phyloP scores from a whole-genome alignment of 176 grass and related monocot genomes.

The Cenchrus purpureus region DNA sequence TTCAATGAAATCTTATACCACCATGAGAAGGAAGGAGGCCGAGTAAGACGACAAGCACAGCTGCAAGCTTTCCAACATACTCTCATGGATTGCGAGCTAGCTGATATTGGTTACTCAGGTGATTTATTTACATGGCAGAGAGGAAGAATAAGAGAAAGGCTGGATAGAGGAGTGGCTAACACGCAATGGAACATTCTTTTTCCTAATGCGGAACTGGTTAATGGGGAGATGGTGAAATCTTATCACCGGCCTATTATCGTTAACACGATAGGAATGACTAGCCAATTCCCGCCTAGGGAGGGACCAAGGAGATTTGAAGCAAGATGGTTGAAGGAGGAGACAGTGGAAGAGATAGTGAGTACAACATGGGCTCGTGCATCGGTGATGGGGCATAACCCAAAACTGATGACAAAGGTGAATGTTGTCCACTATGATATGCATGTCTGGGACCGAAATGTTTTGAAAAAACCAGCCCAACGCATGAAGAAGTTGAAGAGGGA shows the following conservation, averaged over 20 bases:
- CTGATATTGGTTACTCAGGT: background rate
- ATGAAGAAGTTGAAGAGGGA: background rate
- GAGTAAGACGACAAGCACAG: no score
- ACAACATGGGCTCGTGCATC: no score
- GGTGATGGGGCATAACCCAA: no score
- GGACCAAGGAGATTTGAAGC: background rate
- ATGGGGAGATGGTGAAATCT: background rate
- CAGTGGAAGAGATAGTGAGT: background rate
- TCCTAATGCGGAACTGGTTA: background rate
- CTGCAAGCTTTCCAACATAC: background rate
- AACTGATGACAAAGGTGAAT: no score
- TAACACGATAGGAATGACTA: background rate
- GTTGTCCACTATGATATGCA: no score
- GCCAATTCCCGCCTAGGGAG: no score
- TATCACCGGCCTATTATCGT: background rate
- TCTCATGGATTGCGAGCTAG: background rate
- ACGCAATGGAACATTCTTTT: background rate
- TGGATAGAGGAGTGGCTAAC: background rate
- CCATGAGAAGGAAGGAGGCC: background rate
- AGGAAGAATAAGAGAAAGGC: background rate
- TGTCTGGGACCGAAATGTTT: no score
- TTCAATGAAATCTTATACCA: background rate
- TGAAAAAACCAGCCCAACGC: background rate
- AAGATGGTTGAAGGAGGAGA: background rate
- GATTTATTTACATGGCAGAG: background rate